phyloP scores from a whole-genome alignment of 2,329 filamentous ascomycete species.

The Moelleriella libera region DNA sequence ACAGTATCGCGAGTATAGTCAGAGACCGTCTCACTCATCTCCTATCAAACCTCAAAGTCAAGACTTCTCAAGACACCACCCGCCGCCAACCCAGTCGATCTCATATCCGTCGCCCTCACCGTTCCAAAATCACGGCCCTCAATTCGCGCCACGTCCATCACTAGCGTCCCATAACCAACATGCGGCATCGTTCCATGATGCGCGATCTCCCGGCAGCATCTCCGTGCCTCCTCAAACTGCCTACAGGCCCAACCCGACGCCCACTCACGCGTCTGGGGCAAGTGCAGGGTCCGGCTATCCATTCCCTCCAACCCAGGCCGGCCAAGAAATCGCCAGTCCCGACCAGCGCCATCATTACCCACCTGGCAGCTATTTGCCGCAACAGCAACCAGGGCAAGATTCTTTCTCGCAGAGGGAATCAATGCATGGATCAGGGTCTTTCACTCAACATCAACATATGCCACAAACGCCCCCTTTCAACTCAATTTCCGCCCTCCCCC shows the following conservation, averaged over 20 bases:
- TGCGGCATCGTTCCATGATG: conserved; percentile 27
- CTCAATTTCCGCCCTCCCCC: neutral
- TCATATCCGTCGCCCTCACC: conserved; percentile 24
- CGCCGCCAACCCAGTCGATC: conserved; percentile 15
- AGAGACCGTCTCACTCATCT: conserved; percentile 26
- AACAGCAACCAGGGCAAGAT: conserved; percentile 27
- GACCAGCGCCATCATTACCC: conserved; percentile 38
- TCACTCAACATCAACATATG: conserved; percentile 23
- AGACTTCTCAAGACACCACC: conserved; percentile 25
- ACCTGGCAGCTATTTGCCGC: conserved; percentile 25
- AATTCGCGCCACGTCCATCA: conserved; percentile 28
- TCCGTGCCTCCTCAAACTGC: conserved; percentile 24
- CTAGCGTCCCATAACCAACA: conserved; percentile 25
- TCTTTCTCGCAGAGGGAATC: neutral
- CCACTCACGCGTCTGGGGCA: conserved; percentile 18
- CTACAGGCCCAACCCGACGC: conserved; percentile 34
- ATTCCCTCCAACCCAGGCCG: conserved; percentile 29
- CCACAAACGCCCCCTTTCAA: neutral
- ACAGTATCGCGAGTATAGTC: conserved; percentile 35
- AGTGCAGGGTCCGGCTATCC: conserved; percentile 29
- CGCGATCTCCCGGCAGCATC: conserved; percentile 31
- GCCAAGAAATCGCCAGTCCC: conserved; percentile 32
- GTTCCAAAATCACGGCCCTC: conserved; percentile 20
- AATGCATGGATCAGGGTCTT: conserved; percentile 20
- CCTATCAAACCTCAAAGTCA: conserved; percentile 29